These are phyloP conservation scores for Mrakia gelida DNA, from an alignment of 768 basidiomycete genomes.

Conservation along the genomic window DNA sequence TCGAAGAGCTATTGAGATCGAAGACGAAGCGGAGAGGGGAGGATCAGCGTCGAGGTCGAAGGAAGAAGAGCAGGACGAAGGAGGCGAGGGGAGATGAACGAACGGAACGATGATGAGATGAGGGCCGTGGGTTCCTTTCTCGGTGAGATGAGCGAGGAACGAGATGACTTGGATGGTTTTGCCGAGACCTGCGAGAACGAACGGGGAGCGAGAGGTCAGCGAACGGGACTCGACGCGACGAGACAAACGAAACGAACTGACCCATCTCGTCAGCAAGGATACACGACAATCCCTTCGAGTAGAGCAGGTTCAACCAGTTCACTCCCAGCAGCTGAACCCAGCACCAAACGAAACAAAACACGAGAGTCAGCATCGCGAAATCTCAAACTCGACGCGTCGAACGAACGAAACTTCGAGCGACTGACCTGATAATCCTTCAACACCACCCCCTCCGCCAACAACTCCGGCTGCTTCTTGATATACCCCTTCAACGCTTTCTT, in stretches of 20 bases:
- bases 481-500: slow-evolving; percentile 52
- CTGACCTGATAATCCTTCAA: slow-evolving; percentile 74
- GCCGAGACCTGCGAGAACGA: slow-evolving; percentile 65
- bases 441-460: slow-evolving; percentile 61
- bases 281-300: slow-evolving; percentile 74
- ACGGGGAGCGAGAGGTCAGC: not conserved
- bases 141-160: slow-evolving; percentile 84
- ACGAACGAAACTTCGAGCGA: not conserved
- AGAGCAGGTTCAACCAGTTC: slow-evolving; percentile 91
- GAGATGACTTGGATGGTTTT: slow-evolving; percentile 99
- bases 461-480: slow-evolving; percentile 66
- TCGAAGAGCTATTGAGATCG: slow-evolving; percentile 76
- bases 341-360: slow-evolving; percentile 71
- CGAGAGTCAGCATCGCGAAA: not conserved
- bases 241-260: slow-evolving; percentile 44
- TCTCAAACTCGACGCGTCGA: not conserved
- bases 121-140: slow-evolving; percentile 67
- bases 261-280: slow-evolving; percentile 99
- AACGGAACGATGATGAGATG: slow-evolving; percentile 94
- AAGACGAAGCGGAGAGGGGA: not conserved
- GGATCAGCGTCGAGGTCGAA: not conserved
- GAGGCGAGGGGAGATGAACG: slow-evolving; percentile 45
- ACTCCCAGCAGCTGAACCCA: slow-evolving; percentile 84
- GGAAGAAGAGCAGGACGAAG: not conserved
- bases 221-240: slow-evolving; percentile 8